Evolutionary conservation across 257 asterid genomes (phyloP).

Genomic region (Scutellaria galericulata): DNA sequence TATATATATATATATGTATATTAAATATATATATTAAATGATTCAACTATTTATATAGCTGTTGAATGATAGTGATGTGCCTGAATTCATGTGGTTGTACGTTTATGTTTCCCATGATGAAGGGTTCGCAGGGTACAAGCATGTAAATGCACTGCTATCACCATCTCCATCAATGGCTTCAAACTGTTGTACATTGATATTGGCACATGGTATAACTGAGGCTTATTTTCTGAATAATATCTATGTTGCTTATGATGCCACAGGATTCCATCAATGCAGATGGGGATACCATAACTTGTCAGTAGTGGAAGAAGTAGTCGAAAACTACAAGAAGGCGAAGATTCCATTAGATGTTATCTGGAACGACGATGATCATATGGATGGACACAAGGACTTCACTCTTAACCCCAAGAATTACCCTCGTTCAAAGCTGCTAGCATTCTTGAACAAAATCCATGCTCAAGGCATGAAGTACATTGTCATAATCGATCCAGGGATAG

Average conservation of each 20-base stretch:
- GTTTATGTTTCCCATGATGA: background rate
- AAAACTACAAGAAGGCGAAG: constrained; percentile 66
- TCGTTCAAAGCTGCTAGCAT: constrained; percentile 64
- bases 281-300: constrained; percentile 87
- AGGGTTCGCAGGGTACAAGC: constrained; percentile 25
- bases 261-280: constrained; percentile 91
- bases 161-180: background rate
- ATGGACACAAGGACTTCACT: constrained; percentile 79
- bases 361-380: constrained; percentile 95
- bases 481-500: constrained; percentile 81
- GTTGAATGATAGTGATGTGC: background rate
- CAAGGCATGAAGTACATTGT: constrained; percentile 83
- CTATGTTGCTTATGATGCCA: constrained; percentile 4
- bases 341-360: constrained; percentile 91
- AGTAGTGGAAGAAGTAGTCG: constrained; percentile 80
- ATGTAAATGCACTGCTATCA: constrained; percentile 6
- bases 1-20: no score
- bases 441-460: constrained; percentile 70
- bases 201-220: background rate
- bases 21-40: no score
- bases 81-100: constrained; percentile 12
- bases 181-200: background rate
- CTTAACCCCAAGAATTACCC: constrained; percentile 70
- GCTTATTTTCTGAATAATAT: no score
- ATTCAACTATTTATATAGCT: background rate